phyloP scores from a whole-genome alignment of 345 rosid genomes.

The Hibiscus syriacus region DNA sequence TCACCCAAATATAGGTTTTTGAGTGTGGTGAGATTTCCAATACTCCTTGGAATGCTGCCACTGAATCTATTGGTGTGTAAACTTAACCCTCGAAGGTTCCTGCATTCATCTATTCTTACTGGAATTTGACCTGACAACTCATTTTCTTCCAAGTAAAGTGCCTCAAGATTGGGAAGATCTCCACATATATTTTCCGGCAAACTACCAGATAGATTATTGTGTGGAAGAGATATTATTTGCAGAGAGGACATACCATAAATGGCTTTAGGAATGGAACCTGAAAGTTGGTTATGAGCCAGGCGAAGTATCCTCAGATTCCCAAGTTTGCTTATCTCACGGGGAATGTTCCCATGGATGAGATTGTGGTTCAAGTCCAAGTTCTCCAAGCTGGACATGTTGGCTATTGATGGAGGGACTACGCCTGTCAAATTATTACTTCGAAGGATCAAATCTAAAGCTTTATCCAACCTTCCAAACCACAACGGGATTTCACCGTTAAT shows the following conservation, averaged over 20 bases:
- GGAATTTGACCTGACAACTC: background rate
- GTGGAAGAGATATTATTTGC: background rate
- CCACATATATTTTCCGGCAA: background rate
- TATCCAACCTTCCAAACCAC: background rate
- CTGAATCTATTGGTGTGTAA: too few relatives aligned
- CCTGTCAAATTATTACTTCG: conserved; percentile 7
- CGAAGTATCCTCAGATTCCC: background rate
- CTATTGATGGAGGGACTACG: background rate
- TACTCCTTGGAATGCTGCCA: too few relatives aligned
- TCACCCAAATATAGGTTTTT: too few relatives aligned
- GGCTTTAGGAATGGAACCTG: background rate
- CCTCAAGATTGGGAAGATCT: background rate
- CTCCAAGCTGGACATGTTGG: conserved; percentile 4
- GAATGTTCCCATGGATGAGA: background rate
- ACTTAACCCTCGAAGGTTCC: too few relatives aligned
- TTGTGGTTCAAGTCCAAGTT: background rate
- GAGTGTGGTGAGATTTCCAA: too few relatives aligned
- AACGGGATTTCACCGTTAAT: background rate
- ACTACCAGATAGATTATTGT: background rate
- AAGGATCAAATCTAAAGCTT: conserved; percentile 4
- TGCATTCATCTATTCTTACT: too few relatives aligned
- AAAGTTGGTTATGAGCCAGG: background rate
- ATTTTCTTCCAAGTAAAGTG: background rate
- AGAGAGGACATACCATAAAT: conserved; percentile 3
- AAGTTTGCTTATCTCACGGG: background rate